Evolutionary conservation across 768 basidiomycete species (phyloP).

Genomic region (Albatrellus ellisii): DNA sequence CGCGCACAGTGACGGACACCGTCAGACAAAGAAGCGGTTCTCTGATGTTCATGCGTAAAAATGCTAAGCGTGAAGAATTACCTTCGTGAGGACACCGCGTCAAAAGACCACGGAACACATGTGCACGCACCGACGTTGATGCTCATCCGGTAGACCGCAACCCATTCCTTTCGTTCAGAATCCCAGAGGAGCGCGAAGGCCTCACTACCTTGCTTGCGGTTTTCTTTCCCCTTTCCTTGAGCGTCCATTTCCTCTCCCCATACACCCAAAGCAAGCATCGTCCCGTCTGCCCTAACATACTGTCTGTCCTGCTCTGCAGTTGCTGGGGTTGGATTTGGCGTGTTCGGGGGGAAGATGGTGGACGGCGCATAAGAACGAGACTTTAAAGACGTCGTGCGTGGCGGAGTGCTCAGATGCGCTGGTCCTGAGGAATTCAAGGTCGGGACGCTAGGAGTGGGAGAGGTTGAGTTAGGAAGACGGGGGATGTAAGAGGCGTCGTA

Average conservation of each 20-base stretch:
- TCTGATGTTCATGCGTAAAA: slow-evolving; percentile 49
- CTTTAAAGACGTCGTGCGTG: slow-evolving; percentile 38
- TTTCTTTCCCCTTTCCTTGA: slow-evolving; percentile 9
- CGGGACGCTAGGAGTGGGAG: background rate
- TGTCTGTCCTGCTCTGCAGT: slow-evolving; percentile 60
- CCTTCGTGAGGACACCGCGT: background rate
- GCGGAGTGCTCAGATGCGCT: slow-evolving; percentile 25
- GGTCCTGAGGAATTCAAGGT: slow-evolving; percentile 15
- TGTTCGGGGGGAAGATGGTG: slow-evolving; percentile 68
- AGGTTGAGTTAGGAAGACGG: slow-evolving; percentile 27
- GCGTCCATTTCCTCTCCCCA: slow-evolving; percentile 58
- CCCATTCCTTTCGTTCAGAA: slow-evolving; percentile 46
- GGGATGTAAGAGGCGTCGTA: slow-evolving; percentile 76
- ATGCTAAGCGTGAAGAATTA: too few relatives aligned
- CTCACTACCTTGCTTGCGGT: slow-evolving; percentile 24
- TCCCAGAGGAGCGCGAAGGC: slow-evolving; percentile 59
- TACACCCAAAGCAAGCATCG: slow-evolving; percentile 50
- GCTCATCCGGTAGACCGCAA: slow-evolving; percentile 67
- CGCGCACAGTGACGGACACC: slow-evolving; percentile 75
- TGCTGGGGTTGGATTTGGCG: slow-evolving; percentile 74
- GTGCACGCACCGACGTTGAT: slow-evolving; percentile 62
- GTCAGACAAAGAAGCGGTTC: slow-evolving; percentile 81
- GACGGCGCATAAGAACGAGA: slow-evolving; percentile 23
- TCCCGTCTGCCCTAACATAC: slow-evolving; percentile 72
- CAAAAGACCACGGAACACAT: background rate